A percentile compares a stretch with the other conserved stretches of the same genome.
These are phyloP conservation scores for Epicoccum nigrum DNA, from an alignment of 2,329 filamentous ascomycete species.

Conservation along the genomic window DNA sequence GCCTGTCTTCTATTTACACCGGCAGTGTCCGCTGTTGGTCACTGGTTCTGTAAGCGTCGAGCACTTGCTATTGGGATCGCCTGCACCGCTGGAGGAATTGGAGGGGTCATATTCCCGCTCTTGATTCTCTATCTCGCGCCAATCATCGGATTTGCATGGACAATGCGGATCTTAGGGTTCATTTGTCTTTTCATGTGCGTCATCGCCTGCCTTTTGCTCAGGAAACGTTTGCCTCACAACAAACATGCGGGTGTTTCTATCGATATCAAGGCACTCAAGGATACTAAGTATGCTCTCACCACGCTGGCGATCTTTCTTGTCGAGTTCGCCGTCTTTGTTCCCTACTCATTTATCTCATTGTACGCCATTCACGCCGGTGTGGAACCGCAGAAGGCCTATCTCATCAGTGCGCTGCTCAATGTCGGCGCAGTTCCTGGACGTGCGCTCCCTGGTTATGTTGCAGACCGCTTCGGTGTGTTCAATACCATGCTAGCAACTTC, in stretches of 20 bases:
- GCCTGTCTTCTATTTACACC: slow-evolving; percentile 49
- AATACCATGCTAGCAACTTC: slow-evolving; percentile 61
- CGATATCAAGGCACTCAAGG: slow-evolving; percentile 44
- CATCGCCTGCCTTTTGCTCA: slow-evolving; percentile 48
- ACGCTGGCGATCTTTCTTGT: slow-evolving; percentile 47
- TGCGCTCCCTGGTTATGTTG: slow-evolving; percentile 59
- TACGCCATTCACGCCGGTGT: slow-evolving; percentile 51
- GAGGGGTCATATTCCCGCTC: slow-evolving; percentile 60
- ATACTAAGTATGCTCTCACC: slow-evolving; percentile 26
- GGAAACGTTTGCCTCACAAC: slow-evolving; percentile 54
- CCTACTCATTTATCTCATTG: slow-evolving; percentile 58
- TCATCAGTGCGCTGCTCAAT: slow-evolving; percentile 58
- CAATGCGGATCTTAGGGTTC: slow-evolving; percentile 67
- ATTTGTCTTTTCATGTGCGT: slow-evolving; percentile 53
- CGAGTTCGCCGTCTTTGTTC: slow-evolving; percentile 67
- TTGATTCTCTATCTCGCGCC: slow-evolving; percentile 61
- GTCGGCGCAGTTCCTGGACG: slow-evolving; percentile 56
- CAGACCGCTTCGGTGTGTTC: slow-evolving; percentile 60
- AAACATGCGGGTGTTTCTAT: slow-evolving; percentile 40
- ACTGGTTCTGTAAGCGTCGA: slow-evolving; percentile 51
- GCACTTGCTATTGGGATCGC: slow-evolving; percentile 51
- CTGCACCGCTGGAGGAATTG: slow-evolving; percentile 47
- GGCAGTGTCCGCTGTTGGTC: slow-evolving; percentile 45
- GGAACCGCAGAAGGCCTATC: slow-evolving; percentile 20
- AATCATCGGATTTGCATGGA: slow-evolving; percentile 65